Evolutionary conservation across 2,329 filamentous ascomycete genomes (phyloP).

Genomic region (Alternaria sp.): DNA sequence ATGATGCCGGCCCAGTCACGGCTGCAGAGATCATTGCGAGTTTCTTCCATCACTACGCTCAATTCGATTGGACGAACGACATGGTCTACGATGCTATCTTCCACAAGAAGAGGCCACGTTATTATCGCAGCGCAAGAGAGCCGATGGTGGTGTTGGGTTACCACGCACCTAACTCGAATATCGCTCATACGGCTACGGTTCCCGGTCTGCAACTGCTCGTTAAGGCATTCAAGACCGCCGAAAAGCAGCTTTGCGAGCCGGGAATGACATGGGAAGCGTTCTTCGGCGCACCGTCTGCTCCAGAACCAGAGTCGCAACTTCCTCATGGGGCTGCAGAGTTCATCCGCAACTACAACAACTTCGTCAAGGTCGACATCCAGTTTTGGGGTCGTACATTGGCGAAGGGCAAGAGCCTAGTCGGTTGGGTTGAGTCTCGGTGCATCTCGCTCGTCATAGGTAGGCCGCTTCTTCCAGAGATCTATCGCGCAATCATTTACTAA

Average conservation of each 20-base stretch:
- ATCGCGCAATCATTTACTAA: background rate
- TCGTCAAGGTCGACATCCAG: constrained; percentile 66
- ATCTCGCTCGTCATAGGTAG: constrained; percentile 64
- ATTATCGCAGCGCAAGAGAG: constrained; percentile 64
- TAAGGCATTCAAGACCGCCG: constrained; percentile 59
- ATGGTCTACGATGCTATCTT: constrained; percentile 68
- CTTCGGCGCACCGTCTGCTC: constrained; percentile 12
- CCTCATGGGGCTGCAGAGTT: constrained; percentile 52
- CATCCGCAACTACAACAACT: constrained; percentile 59
- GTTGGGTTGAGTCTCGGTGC: constrained; percentile 69
- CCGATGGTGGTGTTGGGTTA: constrained; percentile 69
- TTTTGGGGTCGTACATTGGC: constrained; percentile 68
- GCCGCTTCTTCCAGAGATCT: constrained; percentile 20
- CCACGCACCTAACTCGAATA: constrained; percentile 67
- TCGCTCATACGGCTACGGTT: constrained; percentile 60
- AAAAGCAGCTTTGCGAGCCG: constrained; percentile 45
- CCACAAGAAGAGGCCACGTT: constrained; percentile 47
- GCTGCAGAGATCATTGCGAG: constrained; percentile 61
- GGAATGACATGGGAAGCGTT: constrained; percentile 40
- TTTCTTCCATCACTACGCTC: constrained; percentile 69
- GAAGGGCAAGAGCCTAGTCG: constrained; percentile 63
- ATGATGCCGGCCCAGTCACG: constrained; percentile 45
- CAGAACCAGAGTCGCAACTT: background rate
- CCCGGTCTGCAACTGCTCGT: constrained; percentile 61
- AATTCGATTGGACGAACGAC: constrained; percentile 64